phyloP scores from a whole-genome alignment of 1,139 yeast genomes.

The Torulaspora globosa region DNA sequence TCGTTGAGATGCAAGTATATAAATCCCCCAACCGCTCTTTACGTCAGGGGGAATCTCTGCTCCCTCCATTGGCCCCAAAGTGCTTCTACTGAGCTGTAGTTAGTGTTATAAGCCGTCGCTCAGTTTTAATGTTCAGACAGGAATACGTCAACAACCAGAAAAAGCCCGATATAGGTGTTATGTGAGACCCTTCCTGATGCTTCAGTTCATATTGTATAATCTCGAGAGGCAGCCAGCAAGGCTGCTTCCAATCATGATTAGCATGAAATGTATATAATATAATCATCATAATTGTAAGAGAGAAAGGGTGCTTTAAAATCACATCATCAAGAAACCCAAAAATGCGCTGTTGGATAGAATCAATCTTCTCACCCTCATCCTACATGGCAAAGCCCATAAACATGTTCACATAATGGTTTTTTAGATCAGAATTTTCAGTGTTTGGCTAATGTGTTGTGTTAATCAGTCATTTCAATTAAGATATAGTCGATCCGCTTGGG shows the following conservation, averaged over 20 bases:
- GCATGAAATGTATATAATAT: constrained; percentile 30
- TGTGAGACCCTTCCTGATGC: constrained; percentile 1
- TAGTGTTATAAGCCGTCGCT: neutral
- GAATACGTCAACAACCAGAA: constrained; percentile 3
- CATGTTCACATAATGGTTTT: constrained; percentile 1
- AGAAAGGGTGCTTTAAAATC: too few relatives aligned
- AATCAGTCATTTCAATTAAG: constrained; percentile 34
- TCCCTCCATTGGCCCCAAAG: constrained; percentile 4
- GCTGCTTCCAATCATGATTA: constrained; percentile 30
- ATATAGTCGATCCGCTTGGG: constrained; percentile 35
- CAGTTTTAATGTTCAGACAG: neutral
- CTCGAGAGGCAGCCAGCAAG: constrained; percentile 4
- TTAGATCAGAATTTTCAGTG: constrained; percentile 38
- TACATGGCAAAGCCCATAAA: neutral
- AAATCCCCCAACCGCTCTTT: constrained; percentile 1
- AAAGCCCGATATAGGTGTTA: neutral
- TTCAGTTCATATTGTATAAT: constrained; percentile 9
- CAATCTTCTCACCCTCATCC: neutral
- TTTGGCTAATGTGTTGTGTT: constrained; percentile 34
- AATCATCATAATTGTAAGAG: constrained; percentile 20
- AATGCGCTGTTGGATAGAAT: constrained; percentile 1
- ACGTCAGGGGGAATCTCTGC: constrained; percentile 3
- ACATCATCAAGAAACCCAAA: neutral
- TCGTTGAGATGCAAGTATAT: constrained; percentile 35
- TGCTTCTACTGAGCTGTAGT: neutral